Percentiles rank a stretch among this genome's conserved stretches.
phyloP scores from a whole-genome alignment of 2,329 filamentous ascomycete species.

The Myriosclerotinia curreyana region DNA sequence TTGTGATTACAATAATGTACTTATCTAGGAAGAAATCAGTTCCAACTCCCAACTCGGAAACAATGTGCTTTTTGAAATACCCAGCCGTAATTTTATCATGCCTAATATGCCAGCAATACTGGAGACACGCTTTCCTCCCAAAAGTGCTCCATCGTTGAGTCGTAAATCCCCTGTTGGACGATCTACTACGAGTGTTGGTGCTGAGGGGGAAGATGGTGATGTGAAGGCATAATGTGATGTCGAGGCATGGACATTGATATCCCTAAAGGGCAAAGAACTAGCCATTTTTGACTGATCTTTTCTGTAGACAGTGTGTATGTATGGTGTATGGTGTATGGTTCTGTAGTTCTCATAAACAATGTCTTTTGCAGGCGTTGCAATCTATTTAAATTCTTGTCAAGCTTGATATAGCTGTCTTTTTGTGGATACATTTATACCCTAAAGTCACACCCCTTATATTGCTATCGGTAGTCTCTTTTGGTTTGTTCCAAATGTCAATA shows the following conservation, averaged over 20 bases:
- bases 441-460: conserved; percentile 10
- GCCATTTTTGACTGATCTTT: conserved; percentile 44
- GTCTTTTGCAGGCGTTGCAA: background rate
- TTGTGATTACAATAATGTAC: conserved; percentile 95
- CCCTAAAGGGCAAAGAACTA: conserved; percentile 70
- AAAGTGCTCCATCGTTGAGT: conserved; percentile 73
- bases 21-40: conserved; percentile 58
- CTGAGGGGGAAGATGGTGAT: conserved; percentile 87
- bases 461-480: background rate
- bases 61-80: conserved; percentile 48
- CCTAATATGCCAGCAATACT: conserved; percentile 95
- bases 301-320: background rate
- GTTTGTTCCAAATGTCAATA: conserved; percentile 2
- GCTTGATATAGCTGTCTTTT: conserved; percentile 19
- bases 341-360: background rate
- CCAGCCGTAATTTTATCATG: conserved; percentile 87
- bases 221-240: conserved; percentile 93
- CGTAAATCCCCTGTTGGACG: conserved; percentile 88
- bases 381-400: background rate
- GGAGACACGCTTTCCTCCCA: conserved; percentile 78
- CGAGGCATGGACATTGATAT: conserved; percentile 95
- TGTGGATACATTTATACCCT: background rate
- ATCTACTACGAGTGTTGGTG: conserved; percentile 84
- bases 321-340: no score
- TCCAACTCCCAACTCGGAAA: conserved; percentile 3